Evolutionary conservation across 2,329 filamentous ascomycete genomes (phyloP).

Genomic region (Clarireedia paspali): DNA sequence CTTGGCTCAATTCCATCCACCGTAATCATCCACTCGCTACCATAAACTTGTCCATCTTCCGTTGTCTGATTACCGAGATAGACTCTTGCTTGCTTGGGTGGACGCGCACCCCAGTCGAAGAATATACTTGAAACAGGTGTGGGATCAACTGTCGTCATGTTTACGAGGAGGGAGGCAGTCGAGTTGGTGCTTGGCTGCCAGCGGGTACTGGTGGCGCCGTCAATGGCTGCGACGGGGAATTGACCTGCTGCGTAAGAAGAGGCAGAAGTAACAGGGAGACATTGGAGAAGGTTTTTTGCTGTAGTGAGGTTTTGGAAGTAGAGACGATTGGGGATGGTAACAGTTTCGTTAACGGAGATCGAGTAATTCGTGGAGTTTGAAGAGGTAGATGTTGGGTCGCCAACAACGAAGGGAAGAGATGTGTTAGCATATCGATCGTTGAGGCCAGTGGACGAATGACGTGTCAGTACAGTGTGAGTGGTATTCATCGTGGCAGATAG

Average conservation of each 20-base stretch:
- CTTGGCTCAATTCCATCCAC: constrained; percentile 19
- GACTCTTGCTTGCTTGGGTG: constrained; percentile 45
- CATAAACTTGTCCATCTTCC: constrained; percentile 10
- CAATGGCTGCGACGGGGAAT: constrained; percentile 59
- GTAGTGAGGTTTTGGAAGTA: constrained; percentile 46
- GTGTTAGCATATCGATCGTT: constrained; percentile 49
- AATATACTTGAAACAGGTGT: constrained; percentile 40
- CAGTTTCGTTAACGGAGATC: constrained; percentile 40
- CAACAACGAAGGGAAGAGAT: constrained; percentile 52
- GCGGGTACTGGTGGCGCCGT: constrained; percentile 57
- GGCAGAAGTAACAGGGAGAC: constrained; percentile 43
- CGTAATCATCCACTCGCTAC: constrained; percentile 14
- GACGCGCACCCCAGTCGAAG: constrained; percentile 53
- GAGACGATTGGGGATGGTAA: constrained; percentile 51
- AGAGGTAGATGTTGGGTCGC: constrained; percentile 33
- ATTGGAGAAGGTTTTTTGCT: constrained; percentile 57
- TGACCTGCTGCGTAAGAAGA: constrained; percentile 52
- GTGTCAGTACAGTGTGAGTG: constrained; percentile 55
- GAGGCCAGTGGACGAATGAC: constrained; percentile 39
- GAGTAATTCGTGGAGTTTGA: constrained; percentile 36
- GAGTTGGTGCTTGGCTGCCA: constrained; percentile 55
- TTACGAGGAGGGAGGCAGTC: constrained; percentile 48
- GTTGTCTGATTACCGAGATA: constrained; percentile 39
- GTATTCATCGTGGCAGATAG: constrained; percentile 53
- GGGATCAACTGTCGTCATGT: constrained; percentile 33